phyloP scores from a whole-genome alignment of 169 alveolate species.

The Cryptosporidium tyzzeri region DNA sequence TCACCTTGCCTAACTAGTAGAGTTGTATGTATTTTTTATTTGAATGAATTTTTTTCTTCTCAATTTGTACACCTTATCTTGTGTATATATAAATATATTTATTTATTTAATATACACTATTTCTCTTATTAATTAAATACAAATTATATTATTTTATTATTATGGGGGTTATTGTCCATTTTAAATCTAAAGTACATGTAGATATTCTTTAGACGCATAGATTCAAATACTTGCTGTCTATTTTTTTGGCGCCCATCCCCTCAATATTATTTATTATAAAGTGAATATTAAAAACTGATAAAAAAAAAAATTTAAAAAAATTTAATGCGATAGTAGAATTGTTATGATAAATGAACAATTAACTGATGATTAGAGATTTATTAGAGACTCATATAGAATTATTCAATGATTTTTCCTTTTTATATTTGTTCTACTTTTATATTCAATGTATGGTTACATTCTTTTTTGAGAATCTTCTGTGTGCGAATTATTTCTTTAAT shows the following conservation, averaged over 20 bases:
- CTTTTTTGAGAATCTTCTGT: background rate
- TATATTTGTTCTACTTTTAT: background rate
- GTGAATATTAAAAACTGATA: background rate
- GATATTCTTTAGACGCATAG: constrained; percentile 75
- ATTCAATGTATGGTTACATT: background rate
- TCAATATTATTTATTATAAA: background rate
- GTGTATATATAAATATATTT: constrained; percentile 5
- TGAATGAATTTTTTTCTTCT: background rate
- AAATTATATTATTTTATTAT: background rate
- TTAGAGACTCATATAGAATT: background rate
- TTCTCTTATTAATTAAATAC: background rate
- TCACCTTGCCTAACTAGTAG: constrained; percentile 6
- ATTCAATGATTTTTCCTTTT: background rate
- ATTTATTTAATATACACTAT: background rate
- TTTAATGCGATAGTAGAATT: background rate
- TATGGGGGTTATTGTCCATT: constrained; percentile 49
- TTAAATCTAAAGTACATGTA: constrained; percentile 65
- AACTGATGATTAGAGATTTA: background rate
- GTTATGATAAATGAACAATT: no score
- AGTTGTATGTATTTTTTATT: constrained; percentile 3
- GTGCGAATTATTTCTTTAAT: background rate
- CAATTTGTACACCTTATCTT: constrained; percentile 4
- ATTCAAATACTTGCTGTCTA: constrained; percentile 60
- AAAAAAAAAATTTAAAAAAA: background rate
- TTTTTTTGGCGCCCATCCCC: constrained; percentile 11